Evolutionary conservation across 208 protist species (phyloP), one percentile per base, ranked within the genome.

Genomic region (Acanthamoeba royreba): DNA sequence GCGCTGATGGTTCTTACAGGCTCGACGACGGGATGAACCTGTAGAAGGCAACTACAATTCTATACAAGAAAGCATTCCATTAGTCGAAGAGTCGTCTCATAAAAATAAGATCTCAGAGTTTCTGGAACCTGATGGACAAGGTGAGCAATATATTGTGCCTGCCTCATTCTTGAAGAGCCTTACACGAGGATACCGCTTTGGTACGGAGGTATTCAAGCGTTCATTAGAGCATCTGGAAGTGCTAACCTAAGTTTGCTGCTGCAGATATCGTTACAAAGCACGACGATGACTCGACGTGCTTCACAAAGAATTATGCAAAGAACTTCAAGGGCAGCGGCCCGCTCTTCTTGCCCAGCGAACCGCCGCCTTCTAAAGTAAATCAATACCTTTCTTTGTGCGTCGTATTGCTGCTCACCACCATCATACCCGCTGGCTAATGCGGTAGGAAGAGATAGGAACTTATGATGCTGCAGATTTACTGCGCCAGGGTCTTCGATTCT

Each of bases 321-420:
- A 86, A 86, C 77, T 86, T 86, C 46, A 58, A 55, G 77, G 77
- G 45, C 19, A 55, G 45, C 31, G 77, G 77, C n/a, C 77, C 77
- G 33, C 77, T 86, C 43, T 86, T 86, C 22, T 45, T 86, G 19
- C 46, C 77, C 5, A 2, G 35, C 33, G 3, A 5, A 15, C 9
- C 63, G 35, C 19, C 4, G 4, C 63, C 63, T 7, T 77, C 63
- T 15, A 77, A 77, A 22, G 63, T 77, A 22, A 42, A 74, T 28
- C 63, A 74, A 28, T n/a, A n/a, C n/a, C 13, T 8, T 8, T 38
- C 63, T 74, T n/a, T 74, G 52, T 28, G 52, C 19, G 17, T 28
- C 19, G 52, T 61, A 28, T 61, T 74, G 63, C 8, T 8, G 63
- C 49, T 9, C 49, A 55, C 49, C n/a, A n/a, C 7, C 63, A 42